Conservation (phyloP, 768 basidiomycete species). For the Psilocybe tampanensis region DNA sequence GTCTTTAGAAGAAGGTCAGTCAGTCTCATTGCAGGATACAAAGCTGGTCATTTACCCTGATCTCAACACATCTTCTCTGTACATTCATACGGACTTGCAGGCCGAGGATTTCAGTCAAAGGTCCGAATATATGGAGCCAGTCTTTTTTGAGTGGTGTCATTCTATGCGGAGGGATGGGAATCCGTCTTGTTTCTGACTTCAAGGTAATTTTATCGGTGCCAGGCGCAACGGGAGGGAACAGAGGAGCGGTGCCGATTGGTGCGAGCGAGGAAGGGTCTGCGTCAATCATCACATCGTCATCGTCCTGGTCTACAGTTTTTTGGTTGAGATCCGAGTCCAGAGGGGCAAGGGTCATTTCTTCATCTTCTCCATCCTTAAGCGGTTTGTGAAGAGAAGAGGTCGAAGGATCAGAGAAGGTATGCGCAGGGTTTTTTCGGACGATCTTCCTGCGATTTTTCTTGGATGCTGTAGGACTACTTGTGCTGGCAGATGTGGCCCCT, state of each 20-base stretch:
- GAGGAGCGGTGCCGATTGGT: conserved; percentile 55
- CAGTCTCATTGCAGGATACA: background rate
- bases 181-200: conserved; percentile 85
- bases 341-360: conserved; percentile 24
- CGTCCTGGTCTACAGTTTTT: conserved; percentile 17
- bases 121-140: conserved; percentile 95
- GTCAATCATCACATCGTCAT: conserved; percentile 38
- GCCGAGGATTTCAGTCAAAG: conserved; percentile 91
- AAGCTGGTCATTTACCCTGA: conserved; percentile 59
- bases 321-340: conserved; percentile 13
- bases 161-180: conserved; percentile 93
- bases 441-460: conserved; percentile 43
- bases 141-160: conserved; percentile 98
- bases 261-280: conserved; percentile 54
- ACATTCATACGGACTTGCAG: conserved; percentile 98
- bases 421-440: conserved; percentile 31
- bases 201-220: conserved; percentile 55
- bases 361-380: conserved; percentile 18
- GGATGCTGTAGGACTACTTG: conserved; percentile 10
- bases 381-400: conserved; percentile 13
- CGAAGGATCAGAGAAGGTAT: conserved; percentile 20
- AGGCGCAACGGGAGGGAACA: conserved; percentile 71
- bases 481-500: conserved; percentile 18
- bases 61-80: conserved; percentile 85
- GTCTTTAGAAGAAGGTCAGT: conserved; percentile 52